Conservation (phyloP, 257 asterid genomes). For the Salvia rosmarinus region DNA sequence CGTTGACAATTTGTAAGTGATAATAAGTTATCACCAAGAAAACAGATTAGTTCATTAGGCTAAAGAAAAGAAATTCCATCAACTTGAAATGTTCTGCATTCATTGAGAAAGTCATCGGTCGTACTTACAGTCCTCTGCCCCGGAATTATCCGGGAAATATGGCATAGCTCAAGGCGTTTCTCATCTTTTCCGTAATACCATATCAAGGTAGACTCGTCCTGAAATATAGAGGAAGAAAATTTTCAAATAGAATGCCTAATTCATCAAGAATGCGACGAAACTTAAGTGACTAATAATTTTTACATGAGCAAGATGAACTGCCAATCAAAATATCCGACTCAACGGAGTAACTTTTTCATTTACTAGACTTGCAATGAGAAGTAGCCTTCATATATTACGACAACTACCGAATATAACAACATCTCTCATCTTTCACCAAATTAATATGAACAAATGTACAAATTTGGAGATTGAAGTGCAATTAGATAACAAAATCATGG, state of each 20-base stretch:
- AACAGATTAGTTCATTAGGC: not conserved
- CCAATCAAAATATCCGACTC: not conserved
- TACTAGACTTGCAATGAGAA: not conserved
- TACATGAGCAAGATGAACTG: not conserved
- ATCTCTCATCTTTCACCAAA: not conserved
- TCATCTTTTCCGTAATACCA: conserved; percentile 92
- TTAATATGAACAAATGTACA: not conserved
- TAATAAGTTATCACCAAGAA: too few species aligned
- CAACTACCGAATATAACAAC: not conserved
- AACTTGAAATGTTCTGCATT: not conserved
- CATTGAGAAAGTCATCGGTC: conserved; percentile 21
- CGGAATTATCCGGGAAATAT: conserved; percentile 79
- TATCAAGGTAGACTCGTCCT: conserved; percentile 87
- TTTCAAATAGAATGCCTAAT: conserved; percentile 18
- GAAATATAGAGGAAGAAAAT: conserved; percentile 36
- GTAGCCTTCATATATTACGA: not conserved
- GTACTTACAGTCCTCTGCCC: conserved; percentile 96
- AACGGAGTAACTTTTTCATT: not conserved
- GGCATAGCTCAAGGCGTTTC: conserved; percentile 74
- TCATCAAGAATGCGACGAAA: not conserved
- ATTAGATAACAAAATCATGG: not conserved
- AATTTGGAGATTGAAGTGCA: not conserved
- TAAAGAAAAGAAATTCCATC: not conserved
- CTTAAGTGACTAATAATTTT: too few species aligned
- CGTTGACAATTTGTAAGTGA: not conserved